Conservation (phyloP, 345 rosid genomes). For the Crucihimalaya himalaica region DNA sequence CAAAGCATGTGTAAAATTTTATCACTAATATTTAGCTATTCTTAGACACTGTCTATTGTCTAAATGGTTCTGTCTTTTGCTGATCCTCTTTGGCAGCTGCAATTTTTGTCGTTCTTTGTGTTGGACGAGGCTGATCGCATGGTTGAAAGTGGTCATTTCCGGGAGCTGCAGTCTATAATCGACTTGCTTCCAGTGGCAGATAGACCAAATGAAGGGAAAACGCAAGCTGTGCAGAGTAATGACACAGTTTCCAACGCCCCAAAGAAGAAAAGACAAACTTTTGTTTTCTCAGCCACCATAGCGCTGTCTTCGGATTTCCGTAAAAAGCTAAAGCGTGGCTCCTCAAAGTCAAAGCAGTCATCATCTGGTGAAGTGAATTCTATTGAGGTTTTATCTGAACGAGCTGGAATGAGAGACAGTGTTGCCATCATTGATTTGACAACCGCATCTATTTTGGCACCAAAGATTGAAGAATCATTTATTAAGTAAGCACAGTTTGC, state of each 20-base stretch:
- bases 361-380: conserved; percentile 62
- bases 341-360: conserved; percentile 64
- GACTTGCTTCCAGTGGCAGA: conserved; percentile 77
- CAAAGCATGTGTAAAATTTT: conserved; percentile 8
- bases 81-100: conserved; percentile 61
- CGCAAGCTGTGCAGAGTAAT: conserved; percentile 54
- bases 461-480: conserved; percentile 80
- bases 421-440: conserved; percentile 92
- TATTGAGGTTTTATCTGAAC: conserved; percentile 78
- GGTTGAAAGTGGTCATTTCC: conserved; percentile 94
- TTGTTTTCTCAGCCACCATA: conserved; percentile 95
- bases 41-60: conserved; percentile 16
- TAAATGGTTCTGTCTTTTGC: conserved; percentile 18
- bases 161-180: conserved; percentile 90
- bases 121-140: conserved; percentile 98
- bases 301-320: conserved; percentile 91
- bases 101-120: conserved; percentile 89
- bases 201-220: conserved; percentile 48
- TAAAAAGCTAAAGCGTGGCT: conserved; percentile 83
- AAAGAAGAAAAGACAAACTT: conserved; percentile 89
- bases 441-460: conserved; percentile 65
- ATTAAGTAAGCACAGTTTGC: conserved; percentile 24
- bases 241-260: conserved; percentile 59
- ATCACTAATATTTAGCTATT: neutral
- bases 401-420: conserved; percentile 87